Evolutionary conservation across 306 rosid species (phyloP), one percentile per base, ranked within the genome.

Genomic region (Rosa lucieae): DNA sequence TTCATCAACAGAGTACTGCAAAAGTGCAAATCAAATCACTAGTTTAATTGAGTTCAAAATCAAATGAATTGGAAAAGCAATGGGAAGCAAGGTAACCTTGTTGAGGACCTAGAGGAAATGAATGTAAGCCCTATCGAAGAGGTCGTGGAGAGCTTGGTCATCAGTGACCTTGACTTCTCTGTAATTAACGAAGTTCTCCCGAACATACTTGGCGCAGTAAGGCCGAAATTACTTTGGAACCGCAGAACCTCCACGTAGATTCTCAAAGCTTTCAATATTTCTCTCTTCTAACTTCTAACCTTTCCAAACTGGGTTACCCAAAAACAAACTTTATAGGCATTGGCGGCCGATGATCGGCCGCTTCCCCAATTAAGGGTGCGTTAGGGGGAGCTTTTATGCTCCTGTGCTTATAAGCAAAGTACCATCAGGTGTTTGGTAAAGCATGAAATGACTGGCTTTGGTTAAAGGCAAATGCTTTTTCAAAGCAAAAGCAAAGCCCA

Each of bases 31-130:
- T 47, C 51, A 42, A 42, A 48, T 39, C 39, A 53, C 35, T 65
- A 66, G 26, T 23, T 26, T 73, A 61, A 77, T 42, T 42, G 6
- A 42, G 6, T 42, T 12, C 61, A 14, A 37, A 40, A 78, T 52
- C 20, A 52, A 52, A 52, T 14, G 7, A 26, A 18, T 3, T 23
- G 6, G 10, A 11, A 55, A 53, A 2, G 37, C 15, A 21, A 58
- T 20, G 5, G 23, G 29, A 8, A 20, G 63, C 1, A 4, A n/a
- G 1, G 4, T 32, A 89, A 91, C 99, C 99, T 94, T 91, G 14
- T 85, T 72, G 75, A 94, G 97, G 43, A 95, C 88, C 99, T 95
- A 94, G 23, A 92, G 21, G 70, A 97, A 91, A 39, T 94, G 98
- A 18, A 77, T 84, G 65, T 90, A 82, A 67, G 97, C 84, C 62